Evolutionary conservation across 2,329 filamentous ascomycete genomes (phyloP), one percentile per base, ranked within the genome.

Genomic region (Botrytis byssoidea): DNA sequence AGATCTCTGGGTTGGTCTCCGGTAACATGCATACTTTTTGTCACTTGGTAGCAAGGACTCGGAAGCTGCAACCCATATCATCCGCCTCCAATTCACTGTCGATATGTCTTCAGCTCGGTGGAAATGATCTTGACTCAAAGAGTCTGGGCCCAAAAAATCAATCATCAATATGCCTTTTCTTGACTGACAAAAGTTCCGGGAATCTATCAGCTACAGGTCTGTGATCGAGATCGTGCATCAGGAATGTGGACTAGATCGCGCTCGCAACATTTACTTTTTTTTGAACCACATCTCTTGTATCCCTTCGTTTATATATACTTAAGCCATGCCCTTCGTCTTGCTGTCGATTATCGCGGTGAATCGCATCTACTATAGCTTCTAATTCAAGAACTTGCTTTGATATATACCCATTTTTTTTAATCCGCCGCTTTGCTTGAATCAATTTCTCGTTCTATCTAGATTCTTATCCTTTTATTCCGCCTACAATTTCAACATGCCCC

Each of bases 401-500:
- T 32, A 68, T 40, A 42, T 29, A 57, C 48, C 22, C n/a, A 57
- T n/a, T 57, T 44, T 29, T 42, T 29, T 42, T n/a, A 64, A 20
- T 16, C 61, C 4, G 35, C 16, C 37, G 60, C 60, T n/a, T 63
- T 42, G 32, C 35, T n/a, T 8, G 29, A 16, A 29, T 29, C 61
- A 57, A 29, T 57, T 57, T 57, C 51, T 57, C 51, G 29, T 57
- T 57, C 14, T n/a, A 4, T 57, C n/a, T 29, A 57, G 18, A 29
- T 29, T 14, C 51, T 32, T 29, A 57, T 42, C 9, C 32, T 40
- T n/a, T 64, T n/a, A 44, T 64, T 29, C 16, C 37, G n/a, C 6
- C 22, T n/a, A 61, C 16, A 51, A 18, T 18, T 40, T 55, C 42
- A 61, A 42, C n/a, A 90, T 90, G 89, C 86, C 88, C 71, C 85